Conservation (phyloP, 1,284 basidiomycete species). For the Trametes polyzona region DNA sequence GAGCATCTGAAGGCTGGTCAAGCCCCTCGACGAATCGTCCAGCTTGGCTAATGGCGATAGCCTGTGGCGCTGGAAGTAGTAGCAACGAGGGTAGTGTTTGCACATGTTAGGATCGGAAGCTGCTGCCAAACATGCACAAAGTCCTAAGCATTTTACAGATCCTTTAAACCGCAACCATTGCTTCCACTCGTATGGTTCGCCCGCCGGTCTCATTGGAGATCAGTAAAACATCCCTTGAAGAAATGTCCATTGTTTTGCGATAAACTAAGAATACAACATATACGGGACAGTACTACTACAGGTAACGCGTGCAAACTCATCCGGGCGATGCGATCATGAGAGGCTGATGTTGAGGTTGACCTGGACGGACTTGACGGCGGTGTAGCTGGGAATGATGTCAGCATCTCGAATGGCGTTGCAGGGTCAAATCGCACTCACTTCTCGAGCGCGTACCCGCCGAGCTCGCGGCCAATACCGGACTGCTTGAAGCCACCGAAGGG, state of each 20-base stretch:
- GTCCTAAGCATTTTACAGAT: too few species aligned
- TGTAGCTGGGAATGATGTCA: constrained; percentile 63
- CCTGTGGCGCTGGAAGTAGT: too few species aligned
- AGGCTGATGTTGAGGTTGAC: constrained; percentile 68
- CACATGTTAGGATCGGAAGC: too few species aligned
- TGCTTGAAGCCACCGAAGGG: constrained; percentile 94
- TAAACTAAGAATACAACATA: constrained; percentile 2
- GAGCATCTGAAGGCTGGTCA: too few species aligned
- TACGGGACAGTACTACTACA: not conserved
- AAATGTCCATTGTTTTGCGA: not conserved
- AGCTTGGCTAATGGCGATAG: too few species aligned
- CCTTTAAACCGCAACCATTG: too few species aligned
- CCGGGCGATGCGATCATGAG: not conserved
- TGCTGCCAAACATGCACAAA: not conserved
- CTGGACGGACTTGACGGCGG: constrained; percentile 83
- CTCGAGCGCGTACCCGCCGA: constrained; percentile 80
- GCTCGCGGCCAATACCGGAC: constrained; percentile 83
- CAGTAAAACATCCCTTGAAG: not conserved
- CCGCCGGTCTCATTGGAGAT: not conserved
- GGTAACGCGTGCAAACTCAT: not conserved
- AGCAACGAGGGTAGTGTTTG: too few species aligned
- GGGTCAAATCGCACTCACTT: constrained; percentile 48
- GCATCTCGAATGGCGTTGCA: not conserved
- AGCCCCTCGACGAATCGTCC: too few species aligned
- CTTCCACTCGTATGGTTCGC: too few species aligned